phyloP scores from a whole-genome alignment of 306 rosid genomes.

The Psophocarpus tetragonolobus region DNA sequence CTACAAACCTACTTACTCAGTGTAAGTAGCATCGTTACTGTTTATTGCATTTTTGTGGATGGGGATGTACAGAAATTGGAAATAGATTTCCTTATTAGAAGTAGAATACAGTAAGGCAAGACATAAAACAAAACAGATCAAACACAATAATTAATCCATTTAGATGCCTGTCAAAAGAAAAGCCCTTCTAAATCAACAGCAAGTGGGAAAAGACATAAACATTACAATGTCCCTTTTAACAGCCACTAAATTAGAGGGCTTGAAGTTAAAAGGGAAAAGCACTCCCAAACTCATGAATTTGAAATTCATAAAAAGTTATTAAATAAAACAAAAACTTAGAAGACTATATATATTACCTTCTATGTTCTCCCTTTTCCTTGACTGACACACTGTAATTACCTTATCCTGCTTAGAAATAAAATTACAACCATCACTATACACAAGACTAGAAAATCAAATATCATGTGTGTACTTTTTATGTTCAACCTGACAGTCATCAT shows the following conservation, averaged over 20 bases:
- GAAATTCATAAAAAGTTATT: background rate
- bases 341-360: slow-evolving; percentile 55
- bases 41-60: background rate
- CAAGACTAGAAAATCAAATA: slow-evolving; percentile 22
- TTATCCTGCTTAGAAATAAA: slow-evolving; percentile 64
- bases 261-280: background rate
- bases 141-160: slow-evolving; percentile 2
- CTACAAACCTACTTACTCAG: background rate
- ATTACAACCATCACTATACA: slow-evolving; percentile 32
- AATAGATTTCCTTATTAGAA: background rate
- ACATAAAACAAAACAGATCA: slow-evolving; percentile 18
- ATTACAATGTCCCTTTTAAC: slow-evolving; percentile 1
- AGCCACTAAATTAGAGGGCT: background rate
- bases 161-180: background rate
- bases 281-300: slow-evolving; percentile 18
- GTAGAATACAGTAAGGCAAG: background rate
- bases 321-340: background rate
- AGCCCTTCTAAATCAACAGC: background rate
- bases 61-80: background rate
- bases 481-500: background rate
- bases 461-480: background rate
- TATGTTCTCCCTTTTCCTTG: slow-evolving; percentile 44
- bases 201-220: background rate
- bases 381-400: slow-evolving; percentile 84
- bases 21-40: background rate